Base-by-base conservation (phyloP, 441 rosid genomes). In the Dalechampia spathulata region DNA sequence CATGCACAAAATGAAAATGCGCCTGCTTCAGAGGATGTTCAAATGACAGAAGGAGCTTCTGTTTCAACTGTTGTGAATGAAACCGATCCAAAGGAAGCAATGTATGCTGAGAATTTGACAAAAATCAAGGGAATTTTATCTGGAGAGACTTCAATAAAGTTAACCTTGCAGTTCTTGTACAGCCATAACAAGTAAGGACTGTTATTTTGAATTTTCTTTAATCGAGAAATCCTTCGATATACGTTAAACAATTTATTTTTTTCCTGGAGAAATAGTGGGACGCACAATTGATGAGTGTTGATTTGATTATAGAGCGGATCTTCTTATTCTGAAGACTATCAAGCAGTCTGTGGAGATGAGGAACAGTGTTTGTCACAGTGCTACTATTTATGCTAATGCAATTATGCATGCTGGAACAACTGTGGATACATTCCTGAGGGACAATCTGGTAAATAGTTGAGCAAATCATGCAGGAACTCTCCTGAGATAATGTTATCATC, bases 341-440 rank as follows among this genome's bases (percentile, higher is more conserved):
- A 89, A 93, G 74, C 99, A 93, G 79, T 93, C 96, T 41, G 89
- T 93, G 39, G 97, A 93, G 75, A 85, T 93, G 90, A 78, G 99
- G 64, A 89, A 93, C 66, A 89, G 99, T 65, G 96, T 93, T 41
- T 93, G 97, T 62, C 99, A 93, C 59, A 89, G 97, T 65, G 99
- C 97, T 25, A 93, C 97, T 58, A 93, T 93, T 57, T 87, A 86
- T 69, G 90, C 99, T 42, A 87, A 93, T 79, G 99, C 99, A 16
- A 79, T 93, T 51, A 93, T 93, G 97, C 99, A 89, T 75, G 99
- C 99, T 75, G 97, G 99, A 58, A 93, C 99, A 41, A 93, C 99
- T 22, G 96, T 89, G 57, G 96, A 93, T 67, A 87, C 97, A 6
- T 93, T 93, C 71, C 84, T 89, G 43, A 82, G 97, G 82, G 99